These are phyloP conservation scores for Leishmania major DNA, from an alignment of 208 protist genomes.

Conservation along the genomic window DNA sequence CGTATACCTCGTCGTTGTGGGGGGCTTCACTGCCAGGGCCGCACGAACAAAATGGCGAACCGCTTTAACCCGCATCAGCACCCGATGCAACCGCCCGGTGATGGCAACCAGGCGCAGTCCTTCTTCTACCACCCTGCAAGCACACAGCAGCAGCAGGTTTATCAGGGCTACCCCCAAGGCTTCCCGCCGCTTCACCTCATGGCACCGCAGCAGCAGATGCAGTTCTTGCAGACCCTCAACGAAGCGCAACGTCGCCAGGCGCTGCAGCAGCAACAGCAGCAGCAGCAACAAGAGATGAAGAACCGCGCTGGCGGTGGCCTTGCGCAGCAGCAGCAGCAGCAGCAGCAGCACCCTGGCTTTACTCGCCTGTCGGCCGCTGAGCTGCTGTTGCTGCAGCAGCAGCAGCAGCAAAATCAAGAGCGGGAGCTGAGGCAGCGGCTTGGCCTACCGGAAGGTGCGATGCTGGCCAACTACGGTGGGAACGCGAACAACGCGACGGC, in stretches of 20 bases:
- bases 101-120: conserved; percentile 19
- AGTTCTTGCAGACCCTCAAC: conserved; percentile 27
- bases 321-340: conserved; percentile 35
- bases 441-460: conserved; percentile 11
- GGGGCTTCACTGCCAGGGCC: not conserved
- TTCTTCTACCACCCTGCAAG: conserved; percentile 32
- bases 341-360: conserved; percentile 23
- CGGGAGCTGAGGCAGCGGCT: conserved; percentile 16
- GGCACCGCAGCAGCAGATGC: conserved; percentile 8
- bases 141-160: conserved; percentile 40
- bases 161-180: conserved; percentile 12
- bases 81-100: conserved; percentile 20
- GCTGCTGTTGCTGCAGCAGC: conserved; percentile 6
- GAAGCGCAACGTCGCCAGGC: conserved; percentile 17
- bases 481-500: conserved; percentile 8
- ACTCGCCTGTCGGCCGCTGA: not conserved
- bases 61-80: conserved; percentile 17
- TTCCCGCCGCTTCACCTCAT: conserved; percentile 14
- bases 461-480: conserved; percentile 1
- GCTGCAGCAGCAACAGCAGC: conserved; percentile 27
- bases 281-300: conserved; percentile 29
- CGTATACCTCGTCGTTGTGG: not conserved
- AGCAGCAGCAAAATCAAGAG: conserved; percentile 17
- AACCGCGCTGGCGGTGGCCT: not conserved
- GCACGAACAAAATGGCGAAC: conserved; percentile 9